Conservation (phyloP, 768 basidiomycete species). For the Russula dissimulans region DNA sequence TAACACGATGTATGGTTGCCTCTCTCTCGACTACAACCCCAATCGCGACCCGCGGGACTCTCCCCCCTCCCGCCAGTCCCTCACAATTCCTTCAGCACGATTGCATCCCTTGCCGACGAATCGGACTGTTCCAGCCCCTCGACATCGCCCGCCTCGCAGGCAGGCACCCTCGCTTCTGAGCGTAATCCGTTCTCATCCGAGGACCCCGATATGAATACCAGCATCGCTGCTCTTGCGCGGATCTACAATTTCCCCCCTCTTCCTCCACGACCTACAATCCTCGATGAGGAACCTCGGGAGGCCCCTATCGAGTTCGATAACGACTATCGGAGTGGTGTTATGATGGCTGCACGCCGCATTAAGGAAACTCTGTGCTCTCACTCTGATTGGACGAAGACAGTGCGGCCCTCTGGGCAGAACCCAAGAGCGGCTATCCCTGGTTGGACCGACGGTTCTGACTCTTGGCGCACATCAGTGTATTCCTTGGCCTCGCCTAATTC, state of each 20-base stretch:
- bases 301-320: slow-evolving; percentile 20
- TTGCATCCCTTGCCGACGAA: slow-evolving; percentile 26
- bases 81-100: slow-evolving; percentile 27
- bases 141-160: slow-evolving; percentile 19
- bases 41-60: slow-evolving; percentile 30
- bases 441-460: slow-evolving; percentile 59
- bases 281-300: slow-evolving; percentile 24
- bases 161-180: slow-evolving; percentile 12
- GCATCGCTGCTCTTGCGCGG: slow-evolving; percentile 30
- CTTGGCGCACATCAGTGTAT: slow-evolving; percentile 62
- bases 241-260: slow-evolving; percentile 42
- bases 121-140: slow-evolving; percentile 23
- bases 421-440: slow-evolving; percentile 43
- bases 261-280: slow-evolving; percentile 42
- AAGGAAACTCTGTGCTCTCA: slow-evolving; percentile 36
- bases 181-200: slow-evolving; percentile 15
- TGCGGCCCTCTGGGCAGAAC: slow-evolving; percentile 13
- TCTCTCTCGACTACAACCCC: slow-evolving; percentile 42
- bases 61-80: slow-evolving; percentile 35
- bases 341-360: slow-evolving; percentile 60
- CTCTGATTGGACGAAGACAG: slow-evolving; percentile 27
- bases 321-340: slow-evolving; percentile 50
- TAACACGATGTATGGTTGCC: slow-evolving; percentile 27
- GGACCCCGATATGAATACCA: slow-evolving; percentile 22
- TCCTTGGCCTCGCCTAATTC: slow-evolving; percentile 37